Conservation (phyloP, 345 rosid genomes). For the Theobroma cacao region DNA sequence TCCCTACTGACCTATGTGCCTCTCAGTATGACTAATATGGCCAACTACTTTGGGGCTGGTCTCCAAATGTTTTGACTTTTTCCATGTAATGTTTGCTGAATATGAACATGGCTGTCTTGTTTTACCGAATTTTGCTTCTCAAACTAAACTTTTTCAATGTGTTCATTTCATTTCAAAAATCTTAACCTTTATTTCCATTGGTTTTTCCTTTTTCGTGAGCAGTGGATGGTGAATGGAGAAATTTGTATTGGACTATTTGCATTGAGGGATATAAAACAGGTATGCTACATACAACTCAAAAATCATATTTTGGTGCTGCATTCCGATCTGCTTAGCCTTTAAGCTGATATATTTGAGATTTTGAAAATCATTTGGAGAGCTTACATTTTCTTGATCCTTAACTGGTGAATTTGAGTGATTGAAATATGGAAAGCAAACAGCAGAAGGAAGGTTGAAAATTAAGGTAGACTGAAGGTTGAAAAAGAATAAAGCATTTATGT, state of each 20-base stretch:
- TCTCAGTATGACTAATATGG: background rate
- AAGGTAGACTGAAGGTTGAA: background rate
- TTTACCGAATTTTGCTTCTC: constrained; percentile 6
- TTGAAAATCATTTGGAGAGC: background rate
- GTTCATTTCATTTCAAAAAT: background rate
- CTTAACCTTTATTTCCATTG: constrained; percentile 2
- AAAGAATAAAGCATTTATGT: background rate
- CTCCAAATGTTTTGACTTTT: background rate
- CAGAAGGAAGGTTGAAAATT: background rate
- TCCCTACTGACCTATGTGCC: background rate
- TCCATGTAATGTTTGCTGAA: background rate
- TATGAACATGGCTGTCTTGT: constrained; percentile 1
- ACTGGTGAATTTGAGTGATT: background rate
- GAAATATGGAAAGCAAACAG: background rate
- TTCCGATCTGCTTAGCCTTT: background rate
- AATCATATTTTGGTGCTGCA: background rate
- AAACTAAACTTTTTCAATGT: background rate
- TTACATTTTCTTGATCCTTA: background rate
- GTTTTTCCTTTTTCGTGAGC: constrained; percentile 27
- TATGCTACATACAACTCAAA: constrained; percentile 21
- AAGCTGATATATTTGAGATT: background rate
- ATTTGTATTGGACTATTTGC: constrained; percentile 96
- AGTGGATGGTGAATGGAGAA: constrained; percentile 99
- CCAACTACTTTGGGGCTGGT: background rate
- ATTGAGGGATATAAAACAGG: constrained; percentile 80